Base-by-base conservation (phyloP, 148 eudicot genomes). In the Rhododendron molle region DNA sequence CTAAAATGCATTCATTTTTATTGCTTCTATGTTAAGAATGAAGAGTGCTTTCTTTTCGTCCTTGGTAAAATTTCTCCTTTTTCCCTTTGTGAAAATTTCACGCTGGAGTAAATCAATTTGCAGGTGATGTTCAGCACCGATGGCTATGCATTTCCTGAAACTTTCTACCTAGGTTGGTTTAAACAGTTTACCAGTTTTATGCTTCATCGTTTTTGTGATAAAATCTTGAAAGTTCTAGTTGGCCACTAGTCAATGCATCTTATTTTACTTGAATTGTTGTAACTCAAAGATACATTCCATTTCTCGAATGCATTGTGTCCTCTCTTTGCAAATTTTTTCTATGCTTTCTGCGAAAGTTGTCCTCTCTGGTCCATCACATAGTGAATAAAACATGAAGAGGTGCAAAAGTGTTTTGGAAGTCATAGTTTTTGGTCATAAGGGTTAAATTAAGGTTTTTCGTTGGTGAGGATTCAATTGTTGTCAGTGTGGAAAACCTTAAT, bases 111-210 rank as follows among this genome's bases (percentile, higher is more conserved):
- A 83, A 80, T 30, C 38, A 76, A 85, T 81, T 83, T 88, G 88
- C 96, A 97, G 99, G 94, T 97, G 85, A 95, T 97, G 98, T 95
- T 97, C 93, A 97, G 99, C 92, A 94, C 98, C 34, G 99, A 97
- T 88, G 99, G 90, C 84, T 89, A 82, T 52, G 94, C 93, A 23
- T 97, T 97, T 90, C 98, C 99, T 43, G 99, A 97, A 89, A 90
- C 93, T 49, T 97, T 91, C 89, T 97, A 92, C 90, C 86, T 97
- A 92, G 99, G 99, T 97, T 76, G 65, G 95, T 94, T 86, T 28
- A 80, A 71, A 32, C 72, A 30, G 47, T 28, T n/a, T 32, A 34
- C 38, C 38, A 65, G 18, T 46, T 43, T 85, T 40, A 38, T 85
- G 30, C 74, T n/a, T 43, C 58, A 84, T 38, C 0, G 6, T 18